Percentiles rank a stretch among this genome's conserved stretches.
phyloP scores from a whole-genome alignment of 495 filamentous ascomycete genomes.

The Pseudevernia furfuracea region DNA sequence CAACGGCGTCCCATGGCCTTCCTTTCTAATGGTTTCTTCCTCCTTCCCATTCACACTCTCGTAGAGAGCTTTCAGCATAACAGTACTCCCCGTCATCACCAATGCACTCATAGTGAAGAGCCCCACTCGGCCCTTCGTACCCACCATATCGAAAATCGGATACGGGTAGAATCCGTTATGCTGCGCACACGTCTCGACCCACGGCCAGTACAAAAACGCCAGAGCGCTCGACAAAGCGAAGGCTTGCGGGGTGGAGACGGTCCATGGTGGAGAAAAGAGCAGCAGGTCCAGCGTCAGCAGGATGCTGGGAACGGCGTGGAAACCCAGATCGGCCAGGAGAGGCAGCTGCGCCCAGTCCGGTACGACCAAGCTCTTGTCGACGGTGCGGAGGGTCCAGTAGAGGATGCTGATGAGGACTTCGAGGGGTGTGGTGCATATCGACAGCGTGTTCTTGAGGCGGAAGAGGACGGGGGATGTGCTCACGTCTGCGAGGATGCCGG shows the following conservation, averaged over 20 bases:
- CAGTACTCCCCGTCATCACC: constrained; percentile 63
- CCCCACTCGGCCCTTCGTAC: constrained; percentile 50
- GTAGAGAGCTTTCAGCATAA: constrained; percentile 59
- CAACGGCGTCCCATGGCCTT: neutral
- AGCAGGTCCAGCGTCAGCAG: constrained; percentile 66
- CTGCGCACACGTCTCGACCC: constrained; percentile 72
- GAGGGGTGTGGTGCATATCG: constrained; percentile 65
- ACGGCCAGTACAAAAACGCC: constrained; percentile 76
- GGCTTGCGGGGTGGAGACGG: constrained; percentile 51
- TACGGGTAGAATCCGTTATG: constrained; percentile 87
- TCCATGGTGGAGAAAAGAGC: constrained; percentile 75
- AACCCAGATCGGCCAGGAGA: constrained; percentile 56
- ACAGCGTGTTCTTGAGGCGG: constrained; percentile 62
- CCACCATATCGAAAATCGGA: constrained; percentile 64
- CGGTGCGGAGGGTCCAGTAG: constrained; percentile 69
- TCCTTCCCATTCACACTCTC: constrained; percentile 55
- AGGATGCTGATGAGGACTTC: constrained; percentile 77
- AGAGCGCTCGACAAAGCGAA: constrained; percentile 54
- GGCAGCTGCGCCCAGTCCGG: constrained; percentile 43
- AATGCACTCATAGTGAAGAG: constrained; percentile 64
- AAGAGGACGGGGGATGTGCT: constrained; percentile 59
- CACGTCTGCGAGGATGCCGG: constrained; percentile 69
- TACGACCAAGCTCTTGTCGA: constrained; percentile 57
- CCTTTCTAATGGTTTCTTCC: neutral
- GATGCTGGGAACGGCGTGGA: constrained; percentile 70